Evolutionary conservation across 768 basidiomycete species (phyloP).

Genomic region (Macrolepiota dolichaula): DNA sequence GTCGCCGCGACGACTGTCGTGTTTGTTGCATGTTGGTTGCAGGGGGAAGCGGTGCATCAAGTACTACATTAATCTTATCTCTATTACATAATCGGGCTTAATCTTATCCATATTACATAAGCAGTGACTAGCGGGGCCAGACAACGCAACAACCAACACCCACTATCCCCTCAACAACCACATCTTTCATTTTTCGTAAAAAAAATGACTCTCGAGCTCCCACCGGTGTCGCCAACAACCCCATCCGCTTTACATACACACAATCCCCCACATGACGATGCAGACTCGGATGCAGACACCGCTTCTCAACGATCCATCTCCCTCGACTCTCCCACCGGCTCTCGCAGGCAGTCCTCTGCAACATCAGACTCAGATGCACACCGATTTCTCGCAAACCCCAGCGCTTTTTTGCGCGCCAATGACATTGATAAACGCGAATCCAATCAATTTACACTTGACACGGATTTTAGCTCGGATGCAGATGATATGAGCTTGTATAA

Average conservation of each 20-base stretch:
- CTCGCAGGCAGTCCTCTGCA: conserved; percentile 24
- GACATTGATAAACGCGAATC: conserved; percentile 10
- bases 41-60: neutral
- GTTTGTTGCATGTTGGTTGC: neutral
- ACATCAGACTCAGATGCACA: conserved; percentile 12
- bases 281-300: conserved; percentile 64
- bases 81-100: neutral
- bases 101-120: neutral
- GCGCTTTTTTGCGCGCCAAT: conserved; percentile 3
- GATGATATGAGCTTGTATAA: conserved; percentile 53
- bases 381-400: conserved; percentile 6
- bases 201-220: conserved; percentile 24
- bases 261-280: conserved; percentile 28
- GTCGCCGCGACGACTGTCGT: neutral
- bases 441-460: conserved; percentile 43
- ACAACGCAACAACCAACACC: neutral
- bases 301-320: conserved; percentile 79
- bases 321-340: conserved; percentile 60
- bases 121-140: neutral
- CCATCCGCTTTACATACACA: conserved; percentile 23
- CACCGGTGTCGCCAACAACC: conserved; percentile 29
- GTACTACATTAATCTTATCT: neutral
- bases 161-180: neutral
- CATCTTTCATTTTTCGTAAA: neutral
- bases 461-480: conserved; percentile 50